A percentile compares a stretch with the other conserved stretches of the same genome.
phyloP scores from a whole-genome alignment of 495 filamentous ascomycete genomes.

The Neurospora sp. region DNA sequence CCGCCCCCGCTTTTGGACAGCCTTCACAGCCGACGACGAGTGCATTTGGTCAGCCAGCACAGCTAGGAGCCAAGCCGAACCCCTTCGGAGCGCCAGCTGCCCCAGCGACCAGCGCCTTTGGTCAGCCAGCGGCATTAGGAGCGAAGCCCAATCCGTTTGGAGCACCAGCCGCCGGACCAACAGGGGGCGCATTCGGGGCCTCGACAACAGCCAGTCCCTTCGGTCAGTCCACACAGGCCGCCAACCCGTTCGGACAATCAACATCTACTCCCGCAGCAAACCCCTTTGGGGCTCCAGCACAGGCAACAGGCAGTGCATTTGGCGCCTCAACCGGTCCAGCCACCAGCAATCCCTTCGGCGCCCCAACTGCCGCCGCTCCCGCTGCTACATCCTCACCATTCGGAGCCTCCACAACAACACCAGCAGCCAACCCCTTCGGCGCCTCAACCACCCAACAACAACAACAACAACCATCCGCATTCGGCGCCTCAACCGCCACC shows the following conservation, averaged over 20 bases:
- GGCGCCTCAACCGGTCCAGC: constrained; percentile 4
- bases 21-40: constrained; percentile 17
- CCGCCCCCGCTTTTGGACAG: constrained; percentile 30
- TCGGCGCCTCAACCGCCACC: constrained; percentile 17
- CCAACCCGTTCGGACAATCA: constrained; percentile 6
- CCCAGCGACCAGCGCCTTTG: not conserved
- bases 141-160: constrained; percentile 20
- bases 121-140: constrained; percentile 9
- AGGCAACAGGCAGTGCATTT: not conserved
- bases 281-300: constrained; percentile 4
- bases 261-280: not conserved
- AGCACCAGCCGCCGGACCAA: constrained; percentile 1
- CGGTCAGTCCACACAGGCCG: constrained; percentile 7
- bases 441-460: not conserved
- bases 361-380: constrained; percentile 8
- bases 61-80: constrained; percentile 20
- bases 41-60: constrained; percentile 22
- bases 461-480: not conserved
- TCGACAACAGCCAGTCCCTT: constrained; percentile 8
- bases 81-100: constrained; percentile 9
- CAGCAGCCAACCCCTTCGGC: constrained; percentile 4
- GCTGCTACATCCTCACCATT: constrained; percentile 23
- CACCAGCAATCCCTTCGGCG: constrained; percentile 14
- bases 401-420: constrained; percentile 16
- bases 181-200: constrained; percentile 1